A percentile compares a stretch with the other conserved stretches of the same genome.
Evolutionary conservation across 768 basidiomycete species (phyloP).

Genomic region (Tephrocybe sp.): DNA sequence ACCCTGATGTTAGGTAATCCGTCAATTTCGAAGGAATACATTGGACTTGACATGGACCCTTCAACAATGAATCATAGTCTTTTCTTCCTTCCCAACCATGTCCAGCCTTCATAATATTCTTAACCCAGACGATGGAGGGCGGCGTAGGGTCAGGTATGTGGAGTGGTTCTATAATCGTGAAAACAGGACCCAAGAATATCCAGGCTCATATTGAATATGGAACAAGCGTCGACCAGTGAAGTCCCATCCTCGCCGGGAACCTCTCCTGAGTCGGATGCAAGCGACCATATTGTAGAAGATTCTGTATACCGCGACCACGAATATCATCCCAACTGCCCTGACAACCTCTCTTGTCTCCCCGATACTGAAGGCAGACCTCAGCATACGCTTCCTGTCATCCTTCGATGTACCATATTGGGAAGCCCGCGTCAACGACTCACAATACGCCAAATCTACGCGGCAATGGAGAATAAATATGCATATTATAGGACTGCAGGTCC

Average conservation of each 20-base stretch:
- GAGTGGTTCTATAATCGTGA: constrained; percentile 12
- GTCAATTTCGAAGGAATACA: constrained; percentile 8
- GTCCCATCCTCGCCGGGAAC: constrained; percentile 26
- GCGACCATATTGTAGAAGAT: constrained; percentile 26
- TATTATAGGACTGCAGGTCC: constrained; percentile 79
- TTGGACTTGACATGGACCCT: constrained; percentile 13
- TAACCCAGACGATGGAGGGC: constrained; percentile 45
- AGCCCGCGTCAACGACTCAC: constrained; percentile 73
- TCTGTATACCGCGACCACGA: constrained; percentile 38
- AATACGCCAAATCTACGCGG: constrained; percentile 81
- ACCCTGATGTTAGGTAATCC: constrained; percentile 22
- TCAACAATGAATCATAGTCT: constrained; percentile 26
- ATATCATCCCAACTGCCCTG: constrained; percentile 74
- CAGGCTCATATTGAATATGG: constrained; percentile 27
- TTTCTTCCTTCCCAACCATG: constrained; percentile 38
- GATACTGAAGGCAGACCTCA: constrained; percentile 78
- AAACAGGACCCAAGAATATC: constrained; percentile 12
- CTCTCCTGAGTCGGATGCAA: constrained; percentile 32
- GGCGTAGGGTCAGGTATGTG: constrained; percentile 41
- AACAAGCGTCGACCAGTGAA: constrained; percentile 27
- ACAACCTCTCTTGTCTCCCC: constrained; percentile 73
- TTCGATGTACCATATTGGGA: constrained; percentile 81
- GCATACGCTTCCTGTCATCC: constrained; percentile 81
- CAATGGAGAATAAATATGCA: constrained; percentile 82
- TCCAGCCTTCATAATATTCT: constrained; percentile 54